Base-by-base conservation (phyloP, 352 stramenopile species). In the Pseudoperonospora humuli region DNA sequence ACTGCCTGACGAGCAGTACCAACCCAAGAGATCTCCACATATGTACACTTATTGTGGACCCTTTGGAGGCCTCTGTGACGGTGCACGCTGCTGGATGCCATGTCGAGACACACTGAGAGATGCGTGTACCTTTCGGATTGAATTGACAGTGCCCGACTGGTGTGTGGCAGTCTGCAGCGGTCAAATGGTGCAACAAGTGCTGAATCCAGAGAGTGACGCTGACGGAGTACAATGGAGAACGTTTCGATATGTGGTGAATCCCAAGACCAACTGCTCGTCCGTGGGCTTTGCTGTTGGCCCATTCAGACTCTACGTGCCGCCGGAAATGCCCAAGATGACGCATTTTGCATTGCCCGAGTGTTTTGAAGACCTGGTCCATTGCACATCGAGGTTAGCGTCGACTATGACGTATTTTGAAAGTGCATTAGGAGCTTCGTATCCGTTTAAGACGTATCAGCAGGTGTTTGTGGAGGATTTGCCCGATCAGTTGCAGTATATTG, bases 1-100 rank as follows among this genome's bases (percentile, higher is more conserved):
- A 14, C 50, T 93, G 13, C 80, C 80, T 1, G 69, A 86, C 27
- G 69, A 78, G 11, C 56, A 75, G 54, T 68, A 63, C 29, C 71
- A 86, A 29, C 71, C 80, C 10, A 82, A 80, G 49, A 66, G 77
- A 11, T 82, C 64, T 19, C 80, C 80, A 0, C 80, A 93, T 36
- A 88, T 93, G 80, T 93, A 93, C 67, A 87, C 80, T 45, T 85
- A 86, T 51, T 84, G 75, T 47, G 80, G 78, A 9, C 77, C 77
- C 8, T 90, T 90, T 48, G 80, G 80, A 1, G 80, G 77, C 2
- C 61, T 90, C 3, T 93, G 80, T 27, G 80, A 93, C 39, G 80
- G 80, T 18, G 80, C 80, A 19, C 73, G 80, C 27, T 85, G 75
- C 17, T 93, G 80, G 80, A 90, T 93, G 77, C 80, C 80, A 1